Percentiles rank a stretch among this genome's conserved stretches.
phyloP scores from a whole-genome alignment of 2,329 filamentous ascomycete genomes.

The Stemphylium beticola region DNA sequence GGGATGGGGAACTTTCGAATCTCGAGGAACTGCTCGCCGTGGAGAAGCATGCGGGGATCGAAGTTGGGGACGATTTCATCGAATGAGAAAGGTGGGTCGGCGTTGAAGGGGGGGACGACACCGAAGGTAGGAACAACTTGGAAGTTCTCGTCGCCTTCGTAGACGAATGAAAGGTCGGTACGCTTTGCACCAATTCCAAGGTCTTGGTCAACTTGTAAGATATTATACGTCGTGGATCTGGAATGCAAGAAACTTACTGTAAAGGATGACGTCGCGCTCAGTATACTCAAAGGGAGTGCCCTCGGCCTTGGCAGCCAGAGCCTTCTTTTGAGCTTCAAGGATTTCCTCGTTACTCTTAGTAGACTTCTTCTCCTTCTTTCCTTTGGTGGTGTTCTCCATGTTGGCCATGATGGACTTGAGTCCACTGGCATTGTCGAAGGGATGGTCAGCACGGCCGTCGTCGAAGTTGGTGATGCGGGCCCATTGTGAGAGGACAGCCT shows the following conservation, averaged over 20 bases:
- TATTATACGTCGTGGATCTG: not conserved
- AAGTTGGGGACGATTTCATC: slow-evolving; percentile 92
- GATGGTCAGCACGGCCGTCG: slow-evolving; percentile 84
- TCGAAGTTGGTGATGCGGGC: slow-evolving; percentile 84
- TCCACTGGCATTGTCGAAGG: slow-evolving; percentile 76
- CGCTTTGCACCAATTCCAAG: slow-evolving; percentile 91
- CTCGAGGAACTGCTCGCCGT: slow-evolving; percentile 98
- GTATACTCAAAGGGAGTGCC: slow-evolving; percentile 82
- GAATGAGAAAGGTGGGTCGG: slow-evolving; percentile 78
- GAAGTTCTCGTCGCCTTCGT: slow-evolving; percentile 90
- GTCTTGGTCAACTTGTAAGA: slow-evolving; percentile 54
- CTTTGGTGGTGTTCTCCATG: slow-evolving; percentile 73
- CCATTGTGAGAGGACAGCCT: slow-evolving; percentile 71
- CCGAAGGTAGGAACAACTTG: slow-evolving; percentile 94
- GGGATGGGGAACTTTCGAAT: slow-evolving; percentile 91
- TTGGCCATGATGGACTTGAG: slow-evolving; percentile 83
- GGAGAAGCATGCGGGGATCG: slow-evolving; percentile 96
- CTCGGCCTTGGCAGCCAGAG: slow-evolving; percentile 72
- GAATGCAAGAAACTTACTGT: slow-evolving; percentile 60
- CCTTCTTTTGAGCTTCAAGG: slow-evolving; percentile 76
- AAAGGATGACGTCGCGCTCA: slow-evolving; percentile 89
- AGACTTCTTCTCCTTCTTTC: slow-evolving; percentile 53
- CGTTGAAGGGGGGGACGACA: slow-evolving; percentile 92
- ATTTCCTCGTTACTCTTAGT: slow-evolving; percentile 66
- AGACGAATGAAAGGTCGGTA: slow-evolving; percentile 84